Evolutionary conservation across 169 alveolate species (phyloP).

Genomic region (Pseudocohnilembus persalinus): DNA sequence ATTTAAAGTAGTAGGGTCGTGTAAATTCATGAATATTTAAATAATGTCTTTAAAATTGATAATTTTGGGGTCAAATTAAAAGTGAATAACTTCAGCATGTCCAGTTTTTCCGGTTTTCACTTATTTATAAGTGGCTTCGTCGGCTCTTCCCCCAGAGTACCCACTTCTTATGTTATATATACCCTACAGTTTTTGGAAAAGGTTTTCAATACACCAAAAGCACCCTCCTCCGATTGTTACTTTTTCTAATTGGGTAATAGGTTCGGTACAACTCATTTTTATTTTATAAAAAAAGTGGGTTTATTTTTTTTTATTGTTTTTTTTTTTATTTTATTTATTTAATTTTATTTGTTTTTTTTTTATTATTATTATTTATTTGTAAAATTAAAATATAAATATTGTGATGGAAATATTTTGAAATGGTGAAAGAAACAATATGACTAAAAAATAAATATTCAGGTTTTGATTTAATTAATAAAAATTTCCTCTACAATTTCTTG

Average conservation of each 20-base stretch:
- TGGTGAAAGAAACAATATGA: no score
- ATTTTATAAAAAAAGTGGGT: neutral
- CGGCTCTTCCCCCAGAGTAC: slow-evolving; percentile 63
- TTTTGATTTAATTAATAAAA: no score
- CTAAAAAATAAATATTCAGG: no score
- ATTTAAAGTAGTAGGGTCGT: neutral
- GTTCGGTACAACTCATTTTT: no score
- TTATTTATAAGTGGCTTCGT: slow-evolving; percentile 60
- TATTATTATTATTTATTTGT: no score
- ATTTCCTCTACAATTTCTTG: no score
- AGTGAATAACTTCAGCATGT: slow-evolving; percentile 71
- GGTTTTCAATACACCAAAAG: slow-evolving; percentile 78
- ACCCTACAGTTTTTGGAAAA: slow-evolving; percentile 54
- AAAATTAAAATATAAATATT: no score
- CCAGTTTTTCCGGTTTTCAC: slow-evolving; percentile 70
- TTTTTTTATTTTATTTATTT: no score
- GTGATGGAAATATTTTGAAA: no score
- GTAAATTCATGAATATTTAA: slow-evolving; percentile 20
- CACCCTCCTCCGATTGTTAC: slow-evolving; percentile 80
- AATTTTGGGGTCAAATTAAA: slow-evolving; percentile 44
- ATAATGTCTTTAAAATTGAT: slow-evolving; percentile 41
- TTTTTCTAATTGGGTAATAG: slow-evolving; percentile 6
- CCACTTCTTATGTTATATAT: slow-evolving; percentile 60
- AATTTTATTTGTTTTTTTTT: no score
- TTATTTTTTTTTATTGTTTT: neutral